These are phyloP conservation scores for Termitomyces sp. DNA, from an alignment of 768 basidiomycete species.

Conservation along the genomic window DNA sequence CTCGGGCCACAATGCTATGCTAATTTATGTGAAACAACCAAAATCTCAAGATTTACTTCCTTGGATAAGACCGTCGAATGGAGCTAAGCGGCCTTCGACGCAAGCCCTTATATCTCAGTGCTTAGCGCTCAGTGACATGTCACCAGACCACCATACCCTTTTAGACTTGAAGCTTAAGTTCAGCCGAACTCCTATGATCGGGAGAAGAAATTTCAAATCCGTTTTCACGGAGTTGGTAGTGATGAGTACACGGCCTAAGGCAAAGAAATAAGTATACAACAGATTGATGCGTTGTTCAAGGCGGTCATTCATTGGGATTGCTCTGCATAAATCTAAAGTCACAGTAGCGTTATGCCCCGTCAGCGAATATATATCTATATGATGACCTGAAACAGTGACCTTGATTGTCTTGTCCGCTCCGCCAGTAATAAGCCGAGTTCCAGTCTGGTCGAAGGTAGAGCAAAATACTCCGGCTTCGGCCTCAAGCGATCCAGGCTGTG, in stretches of 20 bases:
- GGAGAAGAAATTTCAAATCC: not conserved
- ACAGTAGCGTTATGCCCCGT: not conserved
- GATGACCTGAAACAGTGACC: slow-evolving; percentile 31
- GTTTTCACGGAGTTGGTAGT: not conserved
- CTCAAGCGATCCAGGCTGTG: slow-evolving; percentile 96
- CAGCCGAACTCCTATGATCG: not conserved
- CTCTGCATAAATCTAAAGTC: slow-evolving; percentile 57
- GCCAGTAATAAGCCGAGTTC: slow-evolving; percentile 90
- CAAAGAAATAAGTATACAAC: not conserved
- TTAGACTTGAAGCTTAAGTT: not conserved
- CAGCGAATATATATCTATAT: not conserved
- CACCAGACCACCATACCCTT: not conserved
- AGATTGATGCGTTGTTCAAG: not conserved
- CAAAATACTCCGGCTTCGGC: slow-evolving; percentile 97
- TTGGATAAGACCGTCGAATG: not conserved
- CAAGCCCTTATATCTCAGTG: not conserved
- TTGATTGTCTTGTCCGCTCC: slow-evolving; percentile 99
- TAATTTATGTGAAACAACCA: not conserved
- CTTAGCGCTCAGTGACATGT: not conserved
- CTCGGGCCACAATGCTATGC: not conserved
- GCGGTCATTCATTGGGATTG: slow-evolving; percentile 42
- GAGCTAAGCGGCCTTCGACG: not conserved
- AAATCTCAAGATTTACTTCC: not conserved
- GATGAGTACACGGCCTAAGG: not conserved
- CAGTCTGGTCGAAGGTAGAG: slow-evolving; percentile 94